Base-by-base conservation (phyloP, 441 rosid species). In the Aquilaria agallochum region DNA sequence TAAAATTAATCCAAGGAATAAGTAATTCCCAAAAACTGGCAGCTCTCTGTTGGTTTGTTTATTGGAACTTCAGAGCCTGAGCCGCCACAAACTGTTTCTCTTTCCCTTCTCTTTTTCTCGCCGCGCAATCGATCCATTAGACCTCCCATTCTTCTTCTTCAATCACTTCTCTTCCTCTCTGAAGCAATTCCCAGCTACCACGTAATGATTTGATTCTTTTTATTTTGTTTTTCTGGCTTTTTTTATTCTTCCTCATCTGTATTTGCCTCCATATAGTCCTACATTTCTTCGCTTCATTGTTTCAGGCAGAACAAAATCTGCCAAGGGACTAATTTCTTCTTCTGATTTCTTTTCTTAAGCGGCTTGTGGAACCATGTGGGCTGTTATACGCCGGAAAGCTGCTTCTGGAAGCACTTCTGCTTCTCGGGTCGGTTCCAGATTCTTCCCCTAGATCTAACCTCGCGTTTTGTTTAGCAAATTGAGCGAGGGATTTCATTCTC, bases 81-180 rank as follows among this genome's bases (percentile, higher is more conserved):
- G 45, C 45, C 45, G 45, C 45, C 45, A 40, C 45, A 40, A 40
- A 2, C 9, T 40, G 6, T 36, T 36, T 40, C 45, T 40, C 4
- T 40, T 5, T 40, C 45, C 3, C 9, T 4, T 40, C 2, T 40
- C 45, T 10, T 6, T 40, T 40, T 5, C 45, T 40, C 45, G 9
- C 45, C 6, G 9, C 6, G 2, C 8, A 40, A 40, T 6, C 45
- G 45, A 40, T 40, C 45, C 9, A 2, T 40, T 40, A 8, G 9
- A 40, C 9, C 9, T 6, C 45, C 45, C 1, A 10, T 40, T 40
- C 45, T 40, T 40, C 45, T 40, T 40, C 10, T 6, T 5, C 45
- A 40, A 40, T 40, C 45, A 63, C 79, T 33, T 20, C 61, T 88
- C 31, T 56, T 91, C 56, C 77, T 86, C 58, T 58, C 83, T 2